phyloP scores from a whole-genome alignment of 225 moss, liverwort and hornwort genomes.

The Bryoerythrophyllum caledonicum region DNA sequence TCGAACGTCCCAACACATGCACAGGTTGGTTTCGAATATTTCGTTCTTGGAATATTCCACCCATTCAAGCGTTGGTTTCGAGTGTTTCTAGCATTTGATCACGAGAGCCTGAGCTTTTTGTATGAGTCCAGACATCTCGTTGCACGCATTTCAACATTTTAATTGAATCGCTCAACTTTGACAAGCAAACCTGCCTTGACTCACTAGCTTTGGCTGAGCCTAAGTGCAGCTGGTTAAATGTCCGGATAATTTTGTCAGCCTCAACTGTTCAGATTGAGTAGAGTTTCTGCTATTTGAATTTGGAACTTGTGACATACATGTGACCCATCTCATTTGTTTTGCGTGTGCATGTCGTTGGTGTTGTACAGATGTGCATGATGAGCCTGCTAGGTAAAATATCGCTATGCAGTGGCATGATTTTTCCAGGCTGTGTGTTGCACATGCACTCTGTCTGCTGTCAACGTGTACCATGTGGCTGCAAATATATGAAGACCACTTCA shows the following conservation, averaged over 20 bases:
- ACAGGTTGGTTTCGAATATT: neutral
- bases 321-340: neutral
- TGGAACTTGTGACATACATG: neutral
- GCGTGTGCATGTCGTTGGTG: conserved; percentile 3
- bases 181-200: neutral
- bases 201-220: conserved; percentile 3
- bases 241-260: too few species aligned
- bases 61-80: neutral
- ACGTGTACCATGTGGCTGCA: neutral
- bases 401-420: neutral
- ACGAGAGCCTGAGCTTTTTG: neutral
- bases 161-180: conserved; percentile 3
- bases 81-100: neutral
- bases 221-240: neutral
- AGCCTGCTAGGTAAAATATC: conserved; percentile 10
- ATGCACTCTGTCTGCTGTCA: conserved; percentile 9
- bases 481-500: neutral
- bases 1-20: neutral
- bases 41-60: neutral
- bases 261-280: neutral
- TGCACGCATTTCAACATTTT: conserved; percentile 8
- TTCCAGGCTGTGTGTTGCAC: conserved; percentile 10
- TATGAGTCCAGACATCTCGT: neutral
- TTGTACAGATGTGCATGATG: conserved; percentile 20
- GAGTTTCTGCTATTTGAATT: conserved; percentile 6